A percentile compares a stretch with the other conserved stretches of the same genome.
phyloP scores from a whole-genome alignment of 371 early-diverging fungal genomes.

The Mortierella sp. region DNA sequence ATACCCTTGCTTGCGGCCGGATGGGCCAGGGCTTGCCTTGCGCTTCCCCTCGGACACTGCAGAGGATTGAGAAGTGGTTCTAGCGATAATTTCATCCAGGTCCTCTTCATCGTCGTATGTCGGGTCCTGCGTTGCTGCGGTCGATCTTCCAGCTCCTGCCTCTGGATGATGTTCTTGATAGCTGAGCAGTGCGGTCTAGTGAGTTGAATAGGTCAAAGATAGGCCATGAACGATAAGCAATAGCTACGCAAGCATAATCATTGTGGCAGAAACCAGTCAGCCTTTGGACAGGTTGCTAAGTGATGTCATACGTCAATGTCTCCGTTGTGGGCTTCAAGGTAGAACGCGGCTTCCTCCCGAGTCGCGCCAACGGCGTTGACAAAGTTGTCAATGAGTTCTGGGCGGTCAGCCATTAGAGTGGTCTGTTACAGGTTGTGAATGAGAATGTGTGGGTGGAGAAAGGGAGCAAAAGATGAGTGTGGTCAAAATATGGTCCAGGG shows the following conservation, averaged over 20 bases:
- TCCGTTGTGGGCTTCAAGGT: slow-evolving; percentile 79
- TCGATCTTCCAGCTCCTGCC: slow-evolving; percentile 12
- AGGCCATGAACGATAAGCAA: background rate
- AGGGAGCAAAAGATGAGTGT: background rate
- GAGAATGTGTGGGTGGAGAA: background rate
- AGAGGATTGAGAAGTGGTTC: slow-evolving; percentile 10
- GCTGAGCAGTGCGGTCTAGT: slow-evolving; percentile 60
- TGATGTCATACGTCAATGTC: slow-evolving; percentile 67
- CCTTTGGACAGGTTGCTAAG: too few species aligned
- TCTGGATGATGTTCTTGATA: slow-evolving; percentile 60
- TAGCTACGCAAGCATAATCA: too few species aligned
- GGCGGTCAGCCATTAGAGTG: slow-evolving; percentile 60
- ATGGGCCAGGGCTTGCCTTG: slow-evolving; percentile 26
- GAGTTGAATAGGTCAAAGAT: background rate
- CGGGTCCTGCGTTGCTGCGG: slow-evolving; percentile 34
- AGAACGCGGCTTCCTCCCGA: slow-evolving; percentile 75
- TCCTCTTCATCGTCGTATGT: slow-evolving; percentile 39
- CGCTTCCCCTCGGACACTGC: slow-evolving; percentile 30
- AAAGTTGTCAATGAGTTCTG: slow-evolving; percentile 70
- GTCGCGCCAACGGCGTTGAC: slow-evolving; percentile 64
- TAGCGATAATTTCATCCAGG: slow-evolving; percentile 19
- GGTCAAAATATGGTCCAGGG: background rate
- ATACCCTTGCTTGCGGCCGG: slow-evolving; percentile 45
- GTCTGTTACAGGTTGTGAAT: background rate
- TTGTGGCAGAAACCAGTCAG: too few species aligned